Base-by-base conservation (phyloP, 768 basidiomycete species). In the Flagelloscypha sp. region DNA sequence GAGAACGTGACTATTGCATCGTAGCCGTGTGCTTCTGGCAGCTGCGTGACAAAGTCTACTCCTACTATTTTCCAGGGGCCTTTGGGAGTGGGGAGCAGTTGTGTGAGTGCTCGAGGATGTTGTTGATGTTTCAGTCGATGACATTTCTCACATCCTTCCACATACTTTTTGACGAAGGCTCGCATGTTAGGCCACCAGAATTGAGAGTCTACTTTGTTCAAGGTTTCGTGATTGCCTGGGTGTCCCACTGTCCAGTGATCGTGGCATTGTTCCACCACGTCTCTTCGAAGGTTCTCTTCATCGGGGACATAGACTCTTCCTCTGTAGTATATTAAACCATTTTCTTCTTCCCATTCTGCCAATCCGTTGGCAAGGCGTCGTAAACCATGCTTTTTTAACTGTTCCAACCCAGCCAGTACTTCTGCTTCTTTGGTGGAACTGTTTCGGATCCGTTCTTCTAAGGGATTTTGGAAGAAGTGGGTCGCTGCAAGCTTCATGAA, bases 21-120 rank as follows among this genome's bases (percentile, higher is more conserved):
- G 37, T 31, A 51, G 1, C 45, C 48, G 6, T 49, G 25, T 15
- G 45, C 43, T 1, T 27, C 20, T 0, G 53, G 53, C 2, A 58
- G 47, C 13, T 52, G 24, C 10, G 33, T 44, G 38, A 58, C 55
- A 36, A 49, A 42, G 36, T 65, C 57, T 48, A 60, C 56, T 4
- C 50, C 45, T 10, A 62, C 48, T 5, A 50, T 45, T 6, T 23
- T 5, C 62, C 62, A 63, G 0, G 59, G 56, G 2, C 27, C 53
- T 4, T 52, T 40, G 0, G 48, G 49, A 6, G 58, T 46, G 3
- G 46, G 45, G 25, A 49, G 33, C 0, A 60, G 43, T 6, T 35
- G 16, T 0, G 56, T 55, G 22, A 46, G 49, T 1, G 48, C 49
- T 13, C 41, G 22, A 1, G 7, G 29, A 31, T 51, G 48, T 6